Evolutionary conservation across 805 yeast genomes (phyloP), one percentile per base, ranked within the genome.

Genomic region (Jamesozyma lodderae): DNA sequence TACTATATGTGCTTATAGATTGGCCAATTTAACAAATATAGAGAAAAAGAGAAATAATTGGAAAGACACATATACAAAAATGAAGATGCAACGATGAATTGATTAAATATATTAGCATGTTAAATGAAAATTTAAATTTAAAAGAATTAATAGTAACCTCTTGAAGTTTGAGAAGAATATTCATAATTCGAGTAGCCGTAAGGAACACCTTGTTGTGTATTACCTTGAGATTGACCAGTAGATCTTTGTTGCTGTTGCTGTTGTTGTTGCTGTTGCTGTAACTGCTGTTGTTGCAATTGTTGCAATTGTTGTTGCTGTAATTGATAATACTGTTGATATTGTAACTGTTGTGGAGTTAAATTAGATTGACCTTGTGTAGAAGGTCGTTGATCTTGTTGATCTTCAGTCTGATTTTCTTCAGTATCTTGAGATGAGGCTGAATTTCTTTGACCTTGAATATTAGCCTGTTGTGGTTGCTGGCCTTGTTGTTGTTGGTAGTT

Each of bases 251-350:
- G 37, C 15, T 32, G 35, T 36, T 37, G 45, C 26, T 52, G 53
- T 24, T 52, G 55, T 36, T 51, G 55, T 22, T 52, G 52, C 23
- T 51, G 53, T 39, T 53, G 58, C 32, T 55, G 52, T 22, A 49
- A 51, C 37, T 53, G 58, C 25, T 41, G 44, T 26, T 47, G 52
- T 38, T 53, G 59, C 43, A 53, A 48, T 45, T 58, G 62, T 29
- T 60, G 52, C 42, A 55, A 54, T 43, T 59, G 63, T 41, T 58
- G 62, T 35, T 52, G 52, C 37, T 59, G 62, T 18, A 50, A 45
- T 38, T 59, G 59, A 35, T 57, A 60, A 18, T 52, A 19, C 23
- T 50, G 47, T 30, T 51, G 55, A n/a, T 40, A 40, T 45, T 52
- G 57, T 24, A 41, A 40, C 39, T 46, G 52, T 31, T 47, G 48